A percentile compares a stretch with the other conserved stretches of the same genome.
These are phyloP conservation scores for Penicillium soppii DNA, from an alignment of 495 filamentous ascomycete species.

Conservation along the genomic window DNA sequence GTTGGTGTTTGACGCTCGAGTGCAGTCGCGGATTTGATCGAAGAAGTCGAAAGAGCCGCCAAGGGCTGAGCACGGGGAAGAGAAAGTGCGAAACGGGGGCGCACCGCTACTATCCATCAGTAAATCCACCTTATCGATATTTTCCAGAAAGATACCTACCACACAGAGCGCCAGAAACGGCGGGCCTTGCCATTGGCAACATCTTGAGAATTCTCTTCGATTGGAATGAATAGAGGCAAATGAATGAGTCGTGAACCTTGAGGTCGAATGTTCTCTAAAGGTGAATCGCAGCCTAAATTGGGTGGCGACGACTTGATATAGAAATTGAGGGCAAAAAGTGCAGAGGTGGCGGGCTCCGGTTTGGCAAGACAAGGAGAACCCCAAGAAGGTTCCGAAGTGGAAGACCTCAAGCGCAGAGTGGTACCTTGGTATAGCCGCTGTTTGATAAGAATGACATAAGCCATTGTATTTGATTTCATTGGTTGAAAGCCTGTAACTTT, in stretches of 20 bases:
- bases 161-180: conserved; percentile 30
- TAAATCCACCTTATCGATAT: neutral
- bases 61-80: conserved; percentile 30
- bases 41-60: conserved; percentile 41
- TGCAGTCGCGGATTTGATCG: conserved; percentile 43
- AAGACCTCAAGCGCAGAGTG: conserved; percentile 12
- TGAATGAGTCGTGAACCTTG: neutral
- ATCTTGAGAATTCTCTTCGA: conserved; percentile 14
- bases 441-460: conserved; percentile 17
- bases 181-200: conserved; percentile 32
- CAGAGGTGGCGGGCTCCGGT: conserved; percentile 22
- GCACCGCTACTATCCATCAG: conserved; percentile 26
- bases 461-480: conserved; percentile 4
- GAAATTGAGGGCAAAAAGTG: neutral
- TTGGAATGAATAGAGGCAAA: neutral
- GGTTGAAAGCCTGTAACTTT: conserved; percentile 4
- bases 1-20: conserved; percentile 45
- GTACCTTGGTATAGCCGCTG: conserved; percentile 5
- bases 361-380: conserved; percentile 21
- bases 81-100: conserved; percentile 23
- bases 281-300: conserved; percentile 4
- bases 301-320: conserved; percentile 3
- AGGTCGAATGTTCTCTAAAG: neutral
- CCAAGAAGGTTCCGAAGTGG: conserved; percentile 16
- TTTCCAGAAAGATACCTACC: conserved; percentile 17